phyloP scores from a whole-genome alignment of 2,329 filamentous ascomycete genomes.

The Colletotrichum sp. region DNA sequence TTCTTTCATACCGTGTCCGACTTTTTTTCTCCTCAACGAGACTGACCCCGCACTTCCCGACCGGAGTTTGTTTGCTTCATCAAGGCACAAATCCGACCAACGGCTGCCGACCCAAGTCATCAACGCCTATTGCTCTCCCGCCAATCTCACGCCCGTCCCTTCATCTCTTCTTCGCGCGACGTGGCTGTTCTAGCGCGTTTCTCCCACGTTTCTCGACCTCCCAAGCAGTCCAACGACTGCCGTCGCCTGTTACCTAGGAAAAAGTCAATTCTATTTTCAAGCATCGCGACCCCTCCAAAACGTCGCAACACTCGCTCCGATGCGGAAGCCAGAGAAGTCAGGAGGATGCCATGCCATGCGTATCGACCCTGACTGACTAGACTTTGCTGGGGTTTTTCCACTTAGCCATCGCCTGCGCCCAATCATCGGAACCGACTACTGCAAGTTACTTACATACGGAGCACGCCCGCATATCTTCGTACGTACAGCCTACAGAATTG shows the following conservation, averaged over 20 bases:
- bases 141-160: neutral
- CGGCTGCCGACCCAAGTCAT: neutral
- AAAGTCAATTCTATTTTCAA: neutral
- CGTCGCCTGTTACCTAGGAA: neutral
- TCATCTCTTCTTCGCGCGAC: neutral
- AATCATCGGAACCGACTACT: slow-evolving; percentile 1
- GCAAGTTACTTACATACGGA: slow-evolving; percentile 18
- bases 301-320: neutral
- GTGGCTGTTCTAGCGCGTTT: slow-evolving; percentile 10
- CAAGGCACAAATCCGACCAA: neutral
- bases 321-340: neutral
- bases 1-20: neutral
- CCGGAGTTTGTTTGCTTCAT: neutral
- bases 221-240: neutral
- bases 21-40: neutral
- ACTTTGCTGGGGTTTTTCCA: neutral
- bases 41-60: neutral
- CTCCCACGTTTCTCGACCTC: neutral
- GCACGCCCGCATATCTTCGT: slow-evolving; percentile 10
- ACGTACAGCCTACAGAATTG: slow-evolving; percentile 6
- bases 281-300: neutral
- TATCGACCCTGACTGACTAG: slow-evolving; percentile 1
- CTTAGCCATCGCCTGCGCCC: neutral
- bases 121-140: neutral
- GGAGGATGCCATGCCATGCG: neutral